A percentile compares a stretch with the other conserved stretches of the same genome.
Evolutionary conservation across 176 grass and related monocot genomes (phyloP).

Genomic region (Aegilops tauschii): DNA sequence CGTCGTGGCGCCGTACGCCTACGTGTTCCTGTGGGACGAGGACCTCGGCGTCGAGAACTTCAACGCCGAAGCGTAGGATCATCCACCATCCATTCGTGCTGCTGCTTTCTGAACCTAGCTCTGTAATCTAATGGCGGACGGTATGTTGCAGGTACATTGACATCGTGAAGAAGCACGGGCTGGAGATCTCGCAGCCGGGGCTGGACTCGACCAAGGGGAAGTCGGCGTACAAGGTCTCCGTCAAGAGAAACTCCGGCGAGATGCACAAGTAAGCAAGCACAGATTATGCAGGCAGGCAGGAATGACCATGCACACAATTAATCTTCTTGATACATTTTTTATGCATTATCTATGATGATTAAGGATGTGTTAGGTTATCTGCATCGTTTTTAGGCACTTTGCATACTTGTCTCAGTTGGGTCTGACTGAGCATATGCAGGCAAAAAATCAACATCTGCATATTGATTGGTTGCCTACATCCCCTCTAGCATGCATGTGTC

Average conservation of each 20-base stretch:
- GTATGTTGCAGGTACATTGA: constrained; percentile 14
- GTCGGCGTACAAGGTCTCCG: background rate
- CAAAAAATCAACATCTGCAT: too few relatives aligned
- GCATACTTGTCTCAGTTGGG: too few relatives aligned
- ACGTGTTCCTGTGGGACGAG: constrained; percentile 55
- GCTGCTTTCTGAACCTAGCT: background rate
- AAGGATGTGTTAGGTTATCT: too few relatives aligned
- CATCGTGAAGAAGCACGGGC: background rate
- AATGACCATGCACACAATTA: too few relatives aligned
- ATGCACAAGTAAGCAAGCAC: constrained; percentile 16
- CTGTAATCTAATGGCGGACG: background rate
- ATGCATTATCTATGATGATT: too few relatives aligned
- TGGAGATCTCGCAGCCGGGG: constrained; percentile 40
- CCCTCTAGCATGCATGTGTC: too few relatives aligned
- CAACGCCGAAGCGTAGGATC: constrained; percentile 13
- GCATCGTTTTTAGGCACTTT: too few relatives aligned
- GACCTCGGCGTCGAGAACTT: constrained; percentile 33
- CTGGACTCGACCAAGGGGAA: constrained; percentile 19
- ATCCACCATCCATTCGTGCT: background rate
- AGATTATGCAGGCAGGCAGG: too few relatives aligned
- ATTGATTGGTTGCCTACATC: too few relatives aligned
- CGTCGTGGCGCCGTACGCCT: constrained; percentile 37
- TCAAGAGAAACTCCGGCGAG: background rate
- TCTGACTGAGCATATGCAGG: too few relatives aligned
- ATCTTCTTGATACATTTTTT: too few relatives aligned